These are phyloP conservation scores for Friedmanniomyces simplex DNA, from an alignment of 495 filamentous ascomycete species.

Conservation along the genomic window DNA sequence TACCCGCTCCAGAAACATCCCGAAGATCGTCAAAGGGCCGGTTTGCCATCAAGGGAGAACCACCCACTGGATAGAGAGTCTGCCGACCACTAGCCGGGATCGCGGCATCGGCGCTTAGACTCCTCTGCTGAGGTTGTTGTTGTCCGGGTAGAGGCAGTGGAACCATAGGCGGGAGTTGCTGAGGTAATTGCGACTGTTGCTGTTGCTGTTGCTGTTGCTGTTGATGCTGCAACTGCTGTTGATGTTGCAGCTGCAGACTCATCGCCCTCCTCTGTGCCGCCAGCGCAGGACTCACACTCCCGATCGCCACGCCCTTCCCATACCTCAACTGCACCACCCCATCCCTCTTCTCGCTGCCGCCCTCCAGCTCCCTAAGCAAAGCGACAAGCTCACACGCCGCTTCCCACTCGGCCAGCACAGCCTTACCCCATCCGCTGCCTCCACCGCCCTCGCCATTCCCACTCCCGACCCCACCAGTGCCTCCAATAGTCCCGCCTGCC, in stretches of 20 bases:
- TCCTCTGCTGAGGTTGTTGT: conserved; percentile 5
- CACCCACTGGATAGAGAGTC: no score
- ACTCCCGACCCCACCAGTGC: background rate
- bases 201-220: background rate
- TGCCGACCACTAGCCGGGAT: background rate
- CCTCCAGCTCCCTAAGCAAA: conserved; percentile 74
- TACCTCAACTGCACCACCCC: background rate
- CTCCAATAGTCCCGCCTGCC: background rate
- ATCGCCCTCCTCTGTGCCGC: background rate
- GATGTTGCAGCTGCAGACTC: background rate
- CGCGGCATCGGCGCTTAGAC: conserved; percentile 15
- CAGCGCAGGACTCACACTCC: background rate
- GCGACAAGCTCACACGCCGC: conserved; percentile 73
- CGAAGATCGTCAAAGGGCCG: conserved; percentile 24
- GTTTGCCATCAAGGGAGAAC: background rate
- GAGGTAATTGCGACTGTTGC: no score
- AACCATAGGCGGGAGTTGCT: background rate
- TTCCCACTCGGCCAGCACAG: conserved; percentile 77
- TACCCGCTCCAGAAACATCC: background rate
- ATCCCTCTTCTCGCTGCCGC: conserved; percentile 59
- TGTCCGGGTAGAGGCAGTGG: background rate
- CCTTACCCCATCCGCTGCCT: conserved; percentile 26
- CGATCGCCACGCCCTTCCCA: background rate
- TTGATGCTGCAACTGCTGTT: no score
- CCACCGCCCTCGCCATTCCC: background rate